Evolutionary conservation across 805 yeast species (phyloP), one percentile per base, ranked within the genome.

Genomic region (Wickerhamiella hasegawae): DNA sequence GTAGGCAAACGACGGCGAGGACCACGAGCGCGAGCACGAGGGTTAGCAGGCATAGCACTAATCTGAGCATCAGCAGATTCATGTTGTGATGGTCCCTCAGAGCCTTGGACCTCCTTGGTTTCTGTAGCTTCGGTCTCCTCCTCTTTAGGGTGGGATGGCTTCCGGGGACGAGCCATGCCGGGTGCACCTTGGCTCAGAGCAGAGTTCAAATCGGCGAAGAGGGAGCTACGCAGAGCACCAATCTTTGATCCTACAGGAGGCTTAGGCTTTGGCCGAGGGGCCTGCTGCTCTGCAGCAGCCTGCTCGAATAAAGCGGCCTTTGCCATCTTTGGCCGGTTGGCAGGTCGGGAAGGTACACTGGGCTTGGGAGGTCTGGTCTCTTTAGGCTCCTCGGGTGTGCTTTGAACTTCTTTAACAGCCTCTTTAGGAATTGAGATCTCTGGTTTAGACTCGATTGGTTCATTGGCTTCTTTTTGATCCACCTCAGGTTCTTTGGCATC

Each of bases 1-100:
- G 49, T 45, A 9, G 60, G 60, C 6, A 54, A 46, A 8, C 57
- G 44, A 5, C 58, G 44, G 10, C 37, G 36, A 4, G 58, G 55
- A 2, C 56, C 58, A 17, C 42, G 44, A 4, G 48, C 51, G 4
- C 56, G 36, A 1, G 49, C 43, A 8, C 50, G 39, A 4, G 45
- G 39, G 11, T 27, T 27, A 16, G 43, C 24, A 3, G 39, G 30
- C 47, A 34, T 44, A 1, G 47, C 46, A 14, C 25, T 38, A 4
- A 42, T 18, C 29, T 42, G 44, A 9, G 37, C 37, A 14, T 44
- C 45, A 2, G 45, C 48, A 10, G 40, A 31, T 18, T 45, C 47
- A 25, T 18, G 25, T n/a, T n/a, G n/a, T n/a, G n/a, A n/a, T n/a
- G n/a, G n/a, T n/a, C n/a, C n/a, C n/a, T n/a, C n/a, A n/a, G n/a